phyloP scores from a whole-genome alignment of 179 eudicot species.

The Patellifolia procumbens region DNA sequence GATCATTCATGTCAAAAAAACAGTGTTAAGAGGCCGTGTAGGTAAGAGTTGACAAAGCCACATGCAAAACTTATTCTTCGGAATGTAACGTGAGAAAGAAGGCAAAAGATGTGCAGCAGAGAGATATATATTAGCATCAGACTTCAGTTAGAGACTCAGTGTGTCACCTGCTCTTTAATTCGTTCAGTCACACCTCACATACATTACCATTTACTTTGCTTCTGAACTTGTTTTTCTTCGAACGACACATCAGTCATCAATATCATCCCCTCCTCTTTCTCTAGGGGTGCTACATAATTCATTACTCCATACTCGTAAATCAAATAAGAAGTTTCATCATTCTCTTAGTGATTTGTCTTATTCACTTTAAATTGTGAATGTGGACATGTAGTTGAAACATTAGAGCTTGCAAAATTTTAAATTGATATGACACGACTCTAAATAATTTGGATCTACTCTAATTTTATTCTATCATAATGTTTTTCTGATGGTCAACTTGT shows the following conservation, averaged over 20 bases:
- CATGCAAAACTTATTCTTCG: not conserved
- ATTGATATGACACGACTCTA: too few species aligned
- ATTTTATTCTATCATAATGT: too few species aligned
- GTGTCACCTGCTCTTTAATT: not conserved
- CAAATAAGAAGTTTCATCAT: too few species aligned
- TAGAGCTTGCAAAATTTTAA: too few species aligned
- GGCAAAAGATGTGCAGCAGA: conserved; percentile 19
- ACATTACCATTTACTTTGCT: not conserved
- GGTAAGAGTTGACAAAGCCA: not conserved
- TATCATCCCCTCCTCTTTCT: too few species aligned
- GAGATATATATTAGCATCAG: not conserved
- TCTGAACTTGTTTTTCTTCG: conserved; percentile 5
- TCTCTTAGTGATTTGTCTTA: too few species aligned
- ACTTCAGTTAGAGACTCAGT: not conserved
- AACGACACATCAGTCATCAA: conserved; percentile 8
- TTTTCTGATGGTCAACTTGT: too few species aligned
- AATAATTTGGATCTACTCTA: too few species aligned
- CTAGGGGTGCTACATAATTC: not conserved
- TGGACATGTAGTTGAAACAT: too few species aligned
- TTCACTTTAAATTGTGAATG: too few species aligned
- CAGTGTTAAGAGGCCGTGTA: not conserved
- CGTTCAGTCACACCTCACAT: conserved; percentile 13
- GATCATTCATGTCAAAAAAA: not conserved
- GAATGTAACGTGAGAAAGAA: conserved; percentile 14
- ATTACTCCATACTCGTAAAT: too few species aligned